Percentiles rank a stretch among this genome's conserved stretches.
Evolutionary conservation across 202 grass and related monocot species (phyloP).

Genomic region (Bolboschoenoplectus hybrid): DNA sequence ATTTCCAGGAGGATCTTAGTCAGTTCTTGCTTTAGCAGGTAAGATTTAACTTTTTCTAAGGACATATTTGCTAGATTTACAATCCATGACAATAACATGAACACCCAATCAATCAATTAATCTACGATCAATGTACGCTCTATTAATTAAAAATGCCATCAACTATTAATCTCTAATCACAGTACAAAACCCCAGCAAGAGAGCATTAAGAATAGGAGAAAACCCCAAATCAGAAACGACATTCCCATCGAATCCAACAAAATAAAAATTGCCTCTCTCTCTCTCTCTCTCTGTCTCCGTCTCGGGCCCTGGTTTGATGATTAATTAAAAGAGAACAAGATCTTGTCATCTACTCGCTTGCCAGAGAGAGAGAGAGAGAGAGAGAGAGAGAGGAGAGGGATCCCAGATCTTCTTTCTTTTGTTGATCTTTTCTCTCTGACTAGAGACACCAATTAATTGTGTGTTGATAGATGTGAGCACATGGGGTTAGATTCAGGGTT

Average conservation of each 20-base stretch:
- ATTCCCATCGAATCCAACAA: background rate
- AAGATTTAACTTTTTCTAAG: background rate
- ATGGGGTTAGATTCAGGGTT: slow-evolving; percentile 2
- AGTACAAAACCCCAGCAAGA: background rate
- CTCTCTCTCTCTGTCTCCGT: background rate
- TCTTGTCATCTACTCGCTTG: background rate
- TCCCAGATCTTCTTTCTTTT: slow-evolving; percentile 10
- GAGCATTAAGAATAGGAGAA: slow-evolving; percentile 12
- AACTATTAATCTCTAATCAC: background rate
- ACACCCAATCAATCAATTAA: slow-evolving; percentile 10
- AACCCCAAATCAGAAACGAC: slow-evolving; percentile 11
- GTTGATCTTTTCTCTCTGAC: background rate
- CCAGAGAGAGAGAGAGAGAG: slow-evolving; percentile 20
- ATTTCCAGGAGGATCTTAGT: background rate
- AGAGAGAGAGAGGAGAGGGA: slow-evolving; percentile 30
- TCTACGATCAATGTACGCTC: background rate
- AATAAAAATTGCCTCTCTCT: background rate
- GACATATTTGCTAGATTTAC: background rate
- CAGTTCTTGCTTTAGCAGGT: slow-evolving; percentile 3
- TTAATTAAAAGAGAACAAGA: slow-evolving; percentile 16
- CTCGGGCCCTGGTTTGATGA: slow-evolving; percentile 1
- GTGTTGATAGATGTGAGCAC: slow-evolving; percentile 27
- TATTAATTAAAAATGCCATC: background rate
- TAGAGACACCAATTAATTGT: slow-evolving; percentile 11
- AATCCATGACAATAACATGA: background rate